phyloP scores from a whole-genome alignment of 1,284 basidiomycete species.

The Sphaerobolus stellatus region DNA sequence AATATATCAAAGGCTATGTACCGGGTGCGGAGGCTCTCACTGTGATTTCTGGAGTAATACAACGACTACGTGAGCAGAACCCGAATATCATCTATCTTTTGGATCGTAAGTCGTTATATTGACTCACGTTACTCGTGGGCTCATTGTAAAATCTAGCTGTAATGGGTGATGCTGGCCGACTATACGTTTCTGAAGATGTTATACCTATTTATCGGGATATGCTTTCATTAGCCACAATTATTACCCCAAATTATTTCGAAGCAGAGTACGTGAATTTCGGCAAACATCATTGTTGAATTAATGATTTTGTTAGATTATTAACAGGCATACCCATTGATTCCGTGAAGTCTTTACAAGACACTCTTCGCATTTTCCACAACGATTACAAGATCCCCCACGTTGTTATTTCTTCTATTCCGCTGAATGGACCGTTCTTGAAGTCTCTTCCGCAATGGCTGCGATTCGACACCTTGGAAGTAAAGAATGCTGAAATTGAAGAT shows the following conservation, averaged over 20 bases:
- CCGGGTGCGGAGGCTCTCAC: conserved; percentile 80
- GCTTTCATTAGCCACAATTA: conserved; percentile 81
- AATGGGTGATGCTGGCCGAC: conserved; percentile 82
- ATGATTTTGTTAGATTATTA: conserved; percentile 52
- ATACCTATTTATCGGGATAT: conserved; percentile 86
- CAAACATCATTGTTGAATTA: neutral
- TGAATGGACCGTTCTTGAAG: conserved; percentile 52
- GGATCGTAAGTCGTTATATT: conserved; percentile 66
- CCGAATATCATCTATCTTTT: conserved; percentile 79
- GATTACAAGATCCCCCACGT: conserved; percentile 79
- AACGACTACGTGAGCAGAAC: conserved; percentile 54
- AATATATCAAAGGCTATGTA: conserved; percentile 65
- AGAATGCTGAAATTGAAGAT: conserved; percentile 11
- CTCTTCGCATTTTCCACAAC: conserved; percentile 74
- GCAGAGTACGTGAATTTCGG: conserved; percentile 68
- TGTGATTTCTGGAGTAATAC: conserved; percentile 65
- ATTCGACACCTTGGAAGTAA: conserved; percentile 15
- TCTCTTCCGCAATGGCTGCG: conserved; percentile 46
- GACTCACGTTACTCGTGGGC: neutral
- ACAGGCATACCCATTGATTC: conserved; percentile 72
- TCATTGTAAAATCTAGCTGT: conserved; percentile 55
- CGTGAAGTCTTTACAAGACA: conserved; percentile 62
- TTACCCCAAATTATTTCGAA: conserved; percentile 98
- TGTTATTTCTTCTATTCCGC: conserved; percentile 88
- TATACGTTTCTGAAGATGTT: conserved; percentile 89